Evolutionary conservation across 75 land plant genomes (phyloP), one percentile per base, ranked within the genome.

Genomic region (Adiantum capillusveneris): DNA sequence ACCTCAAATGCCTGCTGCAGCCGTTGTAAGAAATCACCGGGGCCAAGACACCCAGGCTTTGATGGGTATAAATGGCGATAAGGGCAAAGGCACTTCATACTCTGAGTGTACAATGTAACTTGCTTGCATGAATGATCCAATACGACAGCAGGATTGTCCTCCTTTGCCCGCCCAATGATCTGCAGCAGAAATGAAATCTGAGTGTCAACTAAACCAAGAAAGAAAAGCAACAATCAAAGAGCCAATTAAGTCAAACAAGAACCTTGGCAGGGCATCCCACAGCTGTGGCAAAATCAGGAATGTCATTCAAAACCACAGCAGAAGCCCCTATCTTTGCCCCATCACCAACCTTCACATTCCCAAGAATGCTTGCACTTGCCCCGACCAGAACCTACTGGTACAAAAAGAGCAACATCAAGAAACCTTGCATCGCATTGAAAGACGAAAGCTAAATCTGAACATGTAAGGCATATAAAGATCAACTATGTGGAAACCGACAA

Each of bases 291-390:
- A 64, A 76, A 20, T 81, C 66, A 11, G 87, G 85, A 63, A 84
- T 85, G 25, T 84, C 78, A 36, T 66, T 84, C 25, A 84, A 59
- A 44, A 84, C 87, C 26, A 84, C 64, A 6, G 87, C 75, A 11
- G 81, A 74, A 1, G 85, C 87, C 42, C 85, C 85, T 26, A 84
- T 84, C 73, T 84, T 84, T 5, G 87, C 85, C 18, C 85, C 85
- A 6, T 77, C 85, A 11, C 87, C 87, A 29, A 84, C 78, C 18
- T 17, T 67, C 5, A 84, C 67, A 57, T 76, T 76, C 26, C 85
- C 85, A 2, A 84, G 70, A 16, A 84, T 75, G 41, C 73, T 84
- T 21, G 87, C 87, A 19, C 87, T 85, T 9, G 85, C 87, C 0
- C 85, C 87, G 21, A 84, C 83, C 30, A 84, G 57, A 7, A 84